These are phyloP conservation scores for Dothideomycetes sp. DNA, from an alignment of 2,329 filamentous ascomycete species.

Conservation along the genomic window DNA sequence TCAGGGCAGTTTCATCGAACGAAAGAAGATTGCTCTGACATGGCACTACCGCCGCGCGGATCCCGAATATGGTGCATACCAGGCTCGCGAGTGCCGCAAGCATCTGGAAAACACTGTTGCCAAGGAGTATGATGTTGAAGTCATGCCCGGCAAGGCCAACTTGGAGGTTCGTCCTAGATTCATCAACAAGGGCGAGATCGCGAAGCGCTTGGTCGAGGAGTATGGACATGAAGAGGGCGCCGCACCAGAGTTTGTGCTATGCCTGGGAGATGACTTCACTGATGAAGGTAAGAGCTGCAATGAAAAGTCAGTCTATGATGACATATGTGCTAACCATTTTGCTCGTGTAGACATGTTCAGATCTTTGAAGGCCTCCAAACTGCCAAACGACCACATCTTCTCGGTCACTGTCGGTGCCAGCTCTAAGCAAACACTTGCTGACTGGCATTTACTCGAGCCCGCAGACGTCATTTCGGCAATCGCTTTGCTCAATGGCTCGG, in stretches of 20 bases:
- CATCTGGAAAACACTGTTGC: slow-evolving; percentile 68
- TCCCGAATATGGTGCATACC: slow-evolving; percentile 71
- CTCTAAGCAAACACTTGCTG: slow-evolving; percentile 82
- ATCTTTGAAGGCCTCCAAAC: slow-evolving; percentile 52
- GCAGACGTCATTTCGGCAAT: slow-evolving; percentile 61
- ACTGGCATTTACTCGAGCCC: slow-evolving; percentile 83
- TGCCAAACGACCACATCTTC: slow-evolving; percentile 63
- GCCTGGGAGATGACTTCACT: slow-evolving; percentile 89
- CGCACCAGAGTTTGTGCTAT: slow-evolving; percentile 76
- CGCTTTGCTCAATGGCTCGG: slow-evolving; percentile 26
- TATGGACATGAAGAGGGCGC: slow-evolving; percentile 52
- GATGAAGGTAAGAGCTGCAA: slow-evolving; percentile 65
- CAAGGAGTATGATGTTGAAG: slow-evolving; percentile 80
- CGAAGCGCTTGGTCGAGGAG: slow-evolving; percentile 66
- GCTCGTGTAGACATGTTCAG: slow-evolving; percentile 63
- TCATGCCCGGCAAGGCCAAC: slow-evolving; percentile 95
- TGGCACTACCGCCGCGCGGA: slow-evolving; percentile 96
- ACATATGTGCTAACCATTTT: not conserved
- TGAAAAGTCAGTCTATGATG: not conserved
- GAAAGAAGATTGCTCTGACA: slow-evolving; percentile 86
- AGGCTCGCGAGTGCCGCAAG: slow-evolving; percentile 71
- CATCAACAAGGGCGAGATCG: slow-evolving; percentile 97
- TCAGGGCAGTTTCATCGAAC: slow-evolving; percentile 87
- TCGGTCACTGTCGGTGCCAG: slow-evolving; percentile 86
- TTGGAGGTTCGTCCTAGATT: slow-evolving; percentile 93